These are phyloP conservation scores for Podila verticillata DNA, from an alignment of 192 early-diverging fungal genomes.

Conservation along the genomic window DNA sequence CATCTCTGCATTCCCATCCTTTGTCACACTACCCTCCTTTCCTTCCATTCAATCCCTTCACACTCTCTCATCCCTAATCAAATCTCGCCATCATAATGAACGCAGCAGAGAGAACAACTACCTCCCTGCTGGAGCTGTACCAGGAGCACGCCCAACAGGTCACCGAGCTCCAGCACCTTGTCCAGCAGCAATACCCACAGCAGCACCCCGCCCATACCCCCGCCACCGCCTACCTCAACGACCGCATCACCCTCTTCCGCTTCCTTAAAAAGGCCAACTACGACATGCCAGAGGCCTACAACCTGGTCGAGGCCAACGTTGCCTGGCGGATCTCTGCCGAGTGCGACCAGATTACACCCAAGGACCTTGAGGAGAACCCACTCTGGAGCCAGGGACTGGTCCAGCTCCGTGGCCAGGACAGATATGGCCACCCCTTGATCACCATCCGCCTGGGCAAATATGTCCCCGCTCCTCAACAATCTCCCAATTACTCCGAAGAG, in stretches of 20 bases:
- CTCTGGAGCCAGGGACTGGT: constrained; percentile 41
- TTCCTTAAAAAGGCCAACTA: constrained; percentile 53
- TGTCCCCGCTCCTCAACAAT: constrained; percentile 27
- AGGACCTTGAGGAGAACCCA: constrained; percentile 25
- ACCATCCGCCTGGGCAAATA: constrained; percentile 45
- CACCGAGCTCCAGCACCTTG: constrained; percentile 44
- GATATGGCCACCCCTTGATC: constrained; percentile 46
- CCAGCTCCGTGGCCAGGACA: constrained; percentile 36
- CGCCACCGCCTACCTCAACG: constrained; percentile 42
- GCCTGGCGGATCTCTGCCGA: constrained; percentile 27
- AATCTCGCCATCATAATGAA: constrained; percentile 10
- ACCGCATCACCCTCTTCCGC: constrained; percentile 51
- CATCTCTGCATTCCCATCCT: not conserved
- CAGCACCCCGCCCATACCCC: constrained; percentile 23
- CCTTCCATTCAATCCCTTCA: not conserved
- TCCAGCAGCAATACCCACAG: constrained; percentile 43
- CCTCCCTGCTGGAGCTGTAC: constrained; percentile 31
- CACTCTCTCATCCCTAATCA: not conserved
- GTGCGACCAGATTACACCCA: constrained; percentile 34
- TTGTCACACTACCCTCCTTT: not conserved
- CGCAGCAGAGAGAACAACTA: constrained; percentile 27
- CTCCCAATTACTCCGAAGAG: constrained; percentile 1
- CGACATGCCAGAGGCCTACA: constrained; percentile 39
- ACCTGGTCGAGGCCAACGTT: constrained; percentile 37
- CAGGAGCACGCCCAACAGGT: constrained; percentile 46